phyloP scores from a whole-genome alignment of 768 basidiomycete species.

The Termitomyces heimii region DNA sequence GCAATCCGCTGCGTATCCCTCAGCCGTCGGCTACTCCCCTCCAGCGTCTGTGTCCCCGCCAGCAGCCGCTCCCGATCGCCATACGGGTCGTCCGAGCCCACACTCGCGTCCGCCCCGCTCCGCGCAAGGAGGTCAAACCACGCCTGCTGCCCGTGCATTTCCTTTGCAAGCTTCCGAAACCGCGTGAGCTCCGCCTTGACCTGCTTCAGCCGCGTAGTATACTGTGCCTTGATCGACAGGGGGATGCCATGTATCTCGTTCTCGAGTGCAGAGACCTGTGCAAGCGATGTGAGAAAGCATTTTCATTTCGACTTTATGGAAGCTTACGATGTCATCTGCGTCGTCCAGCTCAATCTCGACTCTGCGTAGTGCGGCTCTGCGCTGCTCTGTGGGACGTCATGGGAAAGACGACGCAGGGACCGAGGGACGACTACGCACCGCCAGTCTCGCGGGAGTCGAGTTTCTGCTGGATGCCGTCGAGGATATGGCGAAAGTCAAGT shows the following conservation, averaged over 20 bases:
- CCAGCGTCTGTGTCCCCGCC: slow-evolving; percentile 61
- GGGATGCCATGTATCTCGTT: slow-evolving; percentile 91
- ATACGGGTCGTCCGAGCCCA: slow-evolving; percentile 67
- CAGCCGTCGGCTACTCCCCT: slow-evolving; percentile 70
- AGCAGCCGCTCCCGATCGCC: slow-evolving; percentile 57
- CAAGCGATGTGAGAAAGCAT: not conserved
- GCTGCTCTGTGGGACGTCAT: slow-evolving; percentile 49
- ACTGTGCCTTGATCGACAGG: slow-evolving; percentile 67
- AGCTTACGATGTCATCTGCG: slow-evolving; percentile 87
- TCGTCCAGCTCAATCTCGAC: slow-evolving; percentile 91
- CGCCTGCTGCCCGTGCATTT: slow-evolving; percentile 42
- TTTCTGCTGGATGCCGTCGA: slow-evolving; percentile 65
- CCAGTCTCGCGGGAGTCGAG: slow-evolving; percentile 66
- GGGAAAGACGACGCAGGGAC: no score
- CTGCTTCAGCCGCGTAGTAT: slow-evolving; percentile 58
- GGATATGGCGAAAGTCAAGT: slow-evolving; percentile 72
- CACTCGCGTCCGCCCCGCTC: slow-evolving; percentile 14
- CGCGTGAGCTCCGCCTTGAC: slow-evolving; percentile 67
- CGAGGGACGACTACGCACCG: slow-evolving; percentile 7
- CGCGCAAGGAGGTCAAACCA: slow-evolving; percentile 56
- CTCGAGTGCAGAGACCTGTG: slow-evolving; percentile 91
- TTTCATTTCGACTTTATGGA: no score
- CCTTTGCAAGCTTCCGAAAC: slow-evolving; percentile 75
- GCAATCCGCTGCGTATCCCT: slow-evolving; percentile 81
- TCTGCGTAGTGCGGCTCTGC: slow-evolving; percentile 71